Evolutionary conservation across 139 green algal species (phyloP), one percentile per base, ranked within the genome.

Genomic region (Mesostigma viride): DNA sequence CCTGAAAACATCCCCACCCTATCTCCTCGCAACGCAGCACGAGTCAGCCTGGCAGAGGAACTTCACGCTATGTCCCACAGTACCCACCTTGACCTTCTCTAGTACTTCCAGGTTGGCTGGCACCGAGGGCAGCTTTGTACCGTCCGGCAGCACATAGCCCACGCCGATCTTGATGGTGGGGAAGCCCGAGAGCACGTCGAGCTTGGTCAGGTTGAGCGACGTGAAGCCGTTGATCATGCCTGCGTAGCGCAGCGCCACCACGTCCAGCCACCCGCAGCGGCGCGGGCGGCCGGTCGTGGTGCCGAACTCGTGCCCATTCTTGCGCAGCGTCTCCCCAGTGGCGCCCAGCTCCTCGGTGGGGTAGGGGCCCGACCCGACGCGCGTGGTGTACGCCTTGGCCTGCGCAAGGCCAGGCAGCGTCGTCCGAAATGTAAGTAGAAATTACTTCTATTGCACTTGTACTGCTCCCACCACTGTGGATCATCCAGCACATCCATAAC

Each of bases 381-480:
- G 84, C 2, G 92, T 97, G 22, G 93, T 97, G 85, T 99, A 99
- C 2, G 94, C 94, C 81, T 99, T 99, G 71, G 85, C 90, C 69
- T 76, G 69, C 26, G 44, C 1, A 53, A 24, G 17, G 17, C 40
- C 14, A 53, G n/a, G n/a, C n/a, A n/a, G n/a, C n/a, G n/a, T n/a
- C n/a, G n/a, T n/a, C n/a, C n/a, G n/a, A n/a, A n/a, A n/a, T n/a
- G n/a, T n/a, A n/a, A n/a, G n/a, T n/a, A n/a, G n/a, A n/a, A n/a
- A n/a, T n/a, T n/a, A n/a, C n/a, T n/a, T n/a, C n/a, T n/a, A n/a
- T n/a, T n/a, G n/a, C n/a, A n/a, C n/a, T n/a, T n/a, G n/a, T n/a
- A n/a, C n/a, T n/a, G n/a, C n/a, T n/a, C n/a, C n/a, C n/a, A n/a
- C n/a, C n/a, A n/a, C n/a, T n/a, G n/a, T n/a, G n/a, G n/a, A n/a